phyloP scores from a whole-genome alignment of 2,329 filamentous ascomycete species.

The Cladorrhinum sp. region DNA sequence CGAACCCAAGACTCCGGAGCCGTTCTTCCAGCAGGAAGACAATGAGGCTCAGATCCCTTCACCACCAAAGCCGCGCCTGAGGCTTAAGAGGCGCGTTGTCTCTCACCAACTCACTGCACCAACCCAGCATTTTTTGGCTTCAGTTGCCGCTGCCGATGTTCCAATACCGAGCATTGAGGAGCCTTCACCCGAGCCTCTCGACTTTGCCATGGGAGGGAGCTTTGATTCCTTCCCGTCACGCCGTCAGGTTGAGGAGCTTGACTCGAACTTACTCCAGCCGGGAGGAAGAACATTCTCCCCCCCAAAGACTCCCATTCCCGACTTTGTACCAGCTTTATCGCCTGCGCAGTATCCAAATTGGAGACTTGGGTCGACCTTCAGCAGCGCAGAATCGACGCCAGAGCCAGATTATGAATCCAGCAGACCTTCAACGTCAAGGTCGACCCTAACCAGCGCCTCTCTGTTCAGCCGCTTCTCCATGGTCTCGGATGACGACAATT shows the following conservation, averaged over 20 bases:
- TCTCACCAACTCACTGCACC: conserved; percentile 53
- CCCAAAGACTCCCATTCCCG: conserved; percentile 58
- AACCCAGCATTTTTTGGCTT: conserved; percentile 64
- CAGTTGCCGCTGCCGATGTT: conserved; percentile 62
- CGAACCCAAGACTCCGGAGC: conserved; percentile 52
- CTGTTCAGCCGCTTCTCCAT: conserved; percentile 56
- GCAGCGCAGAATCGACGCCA: conserved; percentile 54
- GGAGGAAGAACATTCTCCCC: conserved; percentile 47
- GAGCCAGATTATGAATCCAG: conserved; percentile 55
- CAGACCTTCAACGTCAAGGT: conserved; percentile 57
- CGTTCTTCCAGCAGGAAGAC: conserved; percentile 37
- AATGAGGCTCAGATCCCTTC: conserved; percentile 40
- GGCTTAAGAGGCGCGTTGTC: conserved; percentile 53
- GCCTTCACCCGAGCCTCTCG: conserved; percentile 40
- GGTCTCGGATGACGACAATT: conserved; percentile 55
- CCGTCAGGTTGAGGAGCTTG: conserved; percentile 28
- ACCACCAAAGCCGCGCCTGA: conserved; percentile 52
- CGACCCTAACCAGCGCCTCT: conserved; percentile 56
- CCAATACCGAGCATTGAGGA: conserved; percentile 64
- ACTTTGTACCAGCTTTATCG: conserved; percentile 41
- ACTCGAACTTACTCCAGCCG: conserved; percentile 30
- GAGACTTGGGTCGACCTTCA: conserved; percentile 56
- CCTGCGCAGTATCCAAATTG: conserved; percentile 54
- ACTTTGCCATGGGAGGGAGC: conserved; percentile 44
- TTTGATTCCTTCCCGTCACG: conserved; percentile 24